Percentiles rank a stretch among this genome's conserved stretches.
phyloP scores from a whole-genome alignment of 768 basidiomycete species.

The Suillus subalutaceus region DNA sequence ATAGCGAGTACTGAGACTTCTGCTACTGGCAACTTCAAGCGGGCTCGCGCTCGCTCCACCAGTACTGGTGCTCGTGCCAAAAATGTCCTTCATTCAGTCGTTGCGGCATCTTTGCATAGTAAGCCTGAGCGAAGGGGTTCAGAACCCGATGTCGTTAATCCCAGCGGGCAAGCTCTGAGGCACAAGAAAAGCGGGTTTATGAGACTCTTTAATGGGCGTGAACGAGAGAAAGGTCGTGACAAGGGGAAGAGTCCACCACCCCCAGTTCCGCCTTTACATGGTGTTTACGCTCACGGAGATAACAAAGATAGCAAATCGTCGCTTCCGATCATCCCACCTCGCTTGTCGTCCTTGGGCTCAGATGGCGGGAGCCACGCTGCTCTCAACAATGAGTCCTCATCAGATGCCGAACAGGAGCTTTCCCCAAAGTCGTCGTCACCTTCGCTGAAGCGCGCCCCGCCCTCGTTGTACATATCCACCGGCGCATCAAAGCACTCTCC shows the following conservation, averaged over 20 bases:
- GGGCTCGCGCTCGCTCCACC: conserved; percentile 58
- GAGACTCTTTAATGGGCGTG: conserved; percentile 69
- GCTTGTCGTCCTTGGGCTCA: conserved; percentile 39
- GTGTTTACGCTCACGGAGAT: conserved; percentile 33
- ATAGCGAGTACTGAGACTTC: conserved; percentile 19
- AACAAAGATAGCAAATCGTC: conserved; percentile 34
- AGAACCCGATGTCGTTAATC: conserved; percentile 33
- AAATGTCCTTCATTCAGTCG: conserved; percentile 37
- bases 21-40: conserved; percentile 16
- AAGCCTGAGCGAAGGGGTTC: conserved; percentile 48
- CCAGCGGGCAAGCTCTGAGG: conserved; percentile 51
- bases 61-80: conserved; percentile 63
- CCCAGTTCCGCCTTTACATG: conserved; percentile 57
- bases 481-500: conserved; percentile 20
- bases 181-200: conserved; percentile 85
- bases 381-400: conserved; percentile 17
- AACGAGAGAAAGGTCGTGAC: conserved; percentile 30
- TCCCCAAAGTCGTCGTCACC: conserved; percentile 9
- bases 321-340: conserved; percentile 42
- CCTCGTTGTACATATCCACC: conserved; percentile 33
- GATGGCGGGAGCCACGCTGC: conserved; percentile 17
- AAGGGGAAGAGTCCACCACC: conserved; percentile 48
- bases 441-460: conserved; percentile 32
- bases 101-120: conserved; percentile 33
- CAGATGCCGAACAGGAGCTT: conserved; percentile 14